Base-by-base conservation (phyloP, 2,329 filamentous ascomycete species). In the Neonectria neomacrospora region DNA sequence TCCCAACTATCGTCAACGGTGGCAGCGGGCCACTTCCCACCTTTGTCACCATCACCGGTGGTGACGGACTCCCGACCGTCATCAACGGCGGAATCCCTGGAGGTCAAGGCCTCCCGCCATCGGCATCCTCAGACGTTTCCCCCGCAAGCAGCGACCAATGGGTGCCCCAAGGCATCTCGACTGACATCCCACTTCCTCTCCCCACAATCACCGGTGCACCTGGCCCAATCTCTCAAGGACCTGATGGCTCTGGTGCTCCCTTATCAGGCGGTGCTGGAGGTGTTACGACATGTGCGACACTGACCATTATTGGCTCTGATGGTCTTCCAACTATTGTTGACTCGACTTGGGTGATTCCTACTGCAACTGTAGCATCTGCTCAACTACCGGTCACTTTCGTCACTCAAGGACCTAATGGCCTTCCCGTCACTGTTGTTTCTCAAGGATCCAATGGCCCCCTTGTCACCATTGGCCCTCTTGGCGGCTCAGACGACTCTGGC, bases 301-400 rank as follows among this genome's bases (percentile, higher is more conserved):
- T 75, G 47, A 79, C 76, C 14, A 64, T 78, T 45, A 67, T 73
- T 41, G 77, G 77, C 3, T 39, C 73, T n/a, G 69, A 79, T 63
- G 77, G 76, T 6, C 63, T 71, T 39, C 73, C 75, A 11, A 79
- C 77, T 10, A 68, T 78, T 11, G 62, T 79, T 20, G 74, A 79
- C 41, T 79, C 77, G 9, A 76, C 74, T 16, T 73, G 76, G 70
- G 68, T 78, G 20, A 62, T 74, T 14, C 69, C 75, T 51, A 30
- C 68, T 26, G 53, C 50, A 11, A 51, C 58, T 26, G 62, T 61
- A 5, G 61, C 48, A 10, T 68, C 69, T 45, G 61, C 58, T 9
- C 65, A 67, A 12, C 61, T 64, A 18, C 60, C 71, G 20, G 45
- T 53, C 3, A 51, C 63, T 18, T 55, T 59, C 7, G 28, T 54